phyloP scores from a whole-genome alignment of 805 yeast genomes.

The Wickerhamiella slavikovae region DNA sequence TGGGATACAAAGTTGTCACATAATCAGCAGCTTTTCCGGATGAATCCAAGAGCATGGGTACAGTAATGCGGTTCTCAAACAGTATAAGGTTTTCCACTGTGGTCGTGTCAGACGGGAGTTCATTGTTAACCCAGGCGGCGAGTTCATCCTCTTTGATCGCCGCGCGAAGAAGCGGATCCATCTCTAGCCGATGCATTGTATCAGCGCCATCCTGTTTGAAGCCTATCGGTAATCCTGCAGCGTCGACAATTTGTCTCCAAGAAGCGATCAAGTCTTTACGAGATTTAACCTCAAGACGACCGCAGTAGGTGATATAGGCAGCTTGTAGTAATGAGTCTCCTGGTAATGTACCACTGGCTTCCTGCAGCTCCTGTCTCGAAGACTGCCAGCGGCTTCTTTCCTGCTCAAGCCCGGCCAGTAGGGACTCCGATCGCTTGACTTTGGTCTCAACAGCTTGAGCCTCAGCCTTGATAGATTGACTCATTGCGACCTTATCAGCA shows the following conservation, averaged over 20 bases:
- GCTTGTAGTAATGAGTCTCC: constrained; percentile 53
- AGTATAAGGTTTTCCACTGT: constrained; percentile 44
- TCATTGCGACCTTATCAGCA: constrained; percentile 54
- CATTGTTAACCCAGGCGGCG: constrained; percentile 40
- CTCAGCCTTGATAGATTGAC: constrained; percentile 54
- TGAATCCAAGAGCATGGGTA: constrained; percentile 61
- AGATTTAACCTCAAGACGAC: constrained; percentile 30
- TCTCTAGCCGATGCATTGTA: constrained; percentile 9
- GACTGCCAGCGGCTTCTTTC: constrained; percentile 64
- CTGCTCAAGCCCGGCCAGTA: constrained; percentile 39
- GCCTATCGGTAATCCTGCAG: constrained; percentile 18
- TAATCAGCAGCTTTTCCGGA: constrained; percentile 26
- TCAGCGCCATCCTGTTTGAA: constrained; percentile 1
- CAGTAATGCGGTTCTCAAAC: constrained; percentile 21
- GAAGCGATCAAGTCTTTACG: constrained; percentile 20
- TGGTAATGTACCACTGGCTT: constrained; percentile 25
- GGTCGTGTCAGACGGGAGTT: constrained; percentile 37
- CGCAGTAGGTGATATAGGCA: constrained; percentile 39
- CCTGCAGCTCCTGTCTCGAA: constrained; percentile 31
- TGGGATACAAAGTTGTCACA: constrained; percentile 16
- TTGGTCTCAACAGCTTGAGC: constrained; percentile 40
- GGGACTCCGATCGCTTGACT: constrained; percentile 37
- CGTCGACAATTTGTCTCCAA: constrained; percentile 22
- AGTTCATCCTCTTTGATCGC: no score
- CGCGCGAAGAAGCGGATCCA: constrained; percentile 23